Base-by-base conservation (phyloP, 2,329 filamentous ascomycete species). In the Coniochaeta sp. region DNA sequence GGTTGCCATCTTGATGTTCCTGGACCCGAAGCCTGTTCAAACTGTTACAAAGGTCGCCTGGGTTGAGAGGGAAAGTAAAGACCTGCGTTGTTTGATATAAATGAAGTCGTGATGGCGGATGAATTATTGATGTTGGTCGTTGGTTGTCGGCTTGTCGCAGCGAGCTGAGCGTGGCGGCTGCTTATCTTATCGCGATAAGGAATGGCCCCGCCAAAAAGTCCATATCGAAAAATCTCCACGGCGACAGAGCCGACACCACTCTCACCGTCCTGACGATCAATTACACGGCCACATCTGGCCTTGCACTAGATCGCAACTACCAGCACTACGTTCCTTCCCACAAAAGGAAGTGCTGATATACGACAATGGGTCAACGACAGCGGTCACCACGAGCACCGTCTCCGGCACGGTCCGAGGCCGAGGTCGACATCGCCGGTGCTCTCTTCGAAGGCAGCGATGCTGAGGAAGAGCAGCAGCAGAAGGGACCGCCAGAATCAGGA, bases 391-490 rank as follows among this genome's bases (percentile, higher is more conserved):
- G 60, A 35, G 8, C 95, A 63, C 78, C 79, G 52, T 97, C 94
- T 40, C 94, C 92, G 54, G 83, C 90, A 48, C 77, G 80, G 53
- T 97, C 92, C 48, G 92, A 97, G 71, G 87, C 85, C 58, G 94
- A 96, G 65, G 83, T 95, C 63, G 94, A 99, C 63, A 96, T 99
- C 50, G 83, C 90, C 18, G 84, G 79, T 55, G 85, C 86, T 2
- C 76, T 96, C 10, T 87, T 92, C 61, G 79, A 83, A 50, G 79
- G 26, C 13, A 48, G 45, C 45, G 45, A 48, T 31, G 45, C 45
- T 20, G 27, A 73, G 48, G 64, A 71, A 51, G 71, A 68, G 58
- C 48, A 62, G 53, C 58, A 67, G 56, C 57, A 59, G 49, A 68
- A 67, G 57, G 66, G 13, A 4, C 3, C 14, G 6, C 26, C 26